Evolutionary conservation across 1,139 yeast genomes (phyloP).

Genomic region (Wickerhamiella infanticola): DNA sequence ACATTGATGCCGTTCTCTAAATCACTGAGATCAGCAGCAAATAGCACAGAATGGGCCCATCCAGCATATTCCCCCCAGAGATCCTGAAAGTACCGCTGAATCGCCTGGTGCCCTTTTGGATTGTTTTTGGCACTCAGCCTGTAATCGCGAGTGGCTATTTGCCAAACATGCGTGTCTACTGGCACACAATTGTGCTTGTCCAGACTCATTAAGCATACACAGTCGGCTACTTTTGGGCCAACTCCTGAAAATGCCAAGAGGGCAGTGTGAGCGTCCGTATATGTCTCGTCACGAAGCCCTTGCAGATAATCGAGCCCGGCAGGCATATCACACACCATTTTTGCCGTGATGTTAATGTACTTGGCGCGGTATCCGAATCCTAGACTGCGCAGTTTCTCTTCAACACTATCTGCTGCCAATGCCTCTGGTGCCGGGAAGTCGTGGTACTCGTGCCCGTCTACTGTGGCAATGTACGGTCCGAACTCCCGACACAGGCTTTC

Average conservation of each 20-base stretch:
- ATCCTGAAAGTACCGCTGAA: slow-evolving; percentile 44
- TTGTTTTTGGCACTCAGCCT: slow-evolving; percentile 40
- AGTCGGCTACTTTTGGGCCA: slow-evolving; percentile 97
- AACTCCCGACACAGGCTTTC: slow-evolving; percentile 57
- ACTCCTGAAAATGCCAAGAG: slow-evolving; percentile 67
- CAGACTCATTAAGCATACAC: slow-evolving; percentile 82
- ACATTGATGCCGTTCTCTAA: slow-evolving; percentile 25
- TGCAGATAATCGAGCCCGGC: slow-evolving; percentile 17
- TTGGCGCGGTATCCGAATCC: slow-evolving; percentile 93
- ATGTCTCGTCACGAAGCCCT: slow-evolving; percentile 31
- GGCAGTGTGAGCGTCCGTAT: slow-evolving; percentile 47
- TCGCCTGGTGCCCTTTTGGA: slow-evolving; percentile 39
- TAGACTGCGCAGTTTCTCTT: slow-evolving; percentile 32
- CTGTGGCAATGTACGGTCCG: slow-evolving; percentile 45
- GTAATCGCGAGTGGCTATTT: slow-evolving; percentile 76
- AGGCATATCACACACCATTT: slow-evolving; percentile 25
- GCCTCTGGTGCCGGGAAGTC: slow-evolving; percentile 57
- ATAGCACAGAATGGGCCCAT: slow-evolving; percentile 91
- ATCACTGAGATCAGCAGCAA: slow-evolving; percentile 65
- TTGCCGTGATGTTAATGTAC: slow-evolving; percentile 69
- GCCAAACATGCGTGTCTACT: slow-evolving; percentile 92
- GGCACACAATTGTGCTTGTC: slow-evolving; percentile 86
- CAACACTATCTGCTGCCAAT: slow-evolving; percentile 31
- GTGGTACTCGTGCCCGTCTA: slow-evolving; percentile 44
- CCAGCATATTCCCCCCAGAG: slow-evolving; percentile 91